phyloP scores from a whole-genome alignment of 2,329 filamentous ascomycete species.

The Pseudofabraea citricarpa region DNA sequence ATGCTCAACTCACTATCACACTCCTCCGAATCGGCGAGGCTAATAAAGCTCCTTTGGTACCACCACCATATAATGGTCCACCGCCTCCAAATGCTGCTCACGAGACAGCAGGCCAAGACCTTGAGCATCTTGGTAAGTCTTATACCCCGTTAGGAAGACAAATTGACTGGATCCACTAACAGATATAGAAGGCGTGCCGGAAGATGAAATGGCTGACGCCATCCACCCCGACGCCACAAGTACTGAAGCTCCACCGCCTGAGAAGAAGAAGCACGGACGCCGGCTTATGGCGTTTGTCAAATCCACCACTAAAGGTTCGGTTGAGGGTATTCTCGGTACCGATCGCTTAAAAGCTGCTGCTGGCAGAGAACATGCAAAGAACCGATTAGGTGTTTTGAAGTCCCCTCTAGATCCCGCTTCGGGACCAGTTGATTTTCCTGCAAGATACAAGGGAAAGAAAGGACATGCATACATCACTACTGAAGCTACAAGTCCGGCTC shows the following conservation, averaged over 20 bases:
- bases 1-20: conserved; percentile 77
- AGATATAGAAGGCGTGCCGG: conserved; percentile 18
- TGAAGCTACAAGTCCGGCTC: conserved; percentile 59
- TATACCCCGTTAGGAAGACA: conserved; percentile 24
- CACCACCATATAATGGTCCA: conserved; percentile 42
- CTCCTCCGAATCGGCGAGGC: conserved; percentile 76
- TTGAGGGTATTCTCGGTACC: conserved; percentile 67
- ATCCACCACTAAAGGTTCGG: conserved; percentile 59
- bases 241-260: background rate
- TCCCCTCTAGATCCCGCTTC: conserved; percentile 38
- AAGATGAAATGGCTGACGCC: conserved; percentile 22
- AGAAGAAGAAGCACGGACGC: conserved; percentile 22
- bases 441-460: conserved; percentile 63
- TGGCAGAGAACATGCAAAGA: conserved; percentile 56
- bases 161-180: conserved; percentile 7
- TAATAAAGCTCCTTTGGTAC: conserved; percentile 74
- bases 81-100: conserved; percentile 34
- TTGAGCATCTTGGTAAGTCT: conserved; percentile 45
- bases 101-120: conserved; percentile 44
- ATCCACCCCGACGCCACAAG: conserved; percentile 36
- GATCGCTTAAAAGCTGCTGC: conserved; percentile 62
- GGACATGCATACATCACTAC: conserved; percentile 68
- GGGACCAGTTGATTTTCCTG: conserved; percentile 75
- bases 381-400: conserved; percentile 65
- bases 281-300: conserved; percentile 58